Conservation (phyloP, 2,329 filamentous ascomycete species). For the Penicillium sp. region DNA sequence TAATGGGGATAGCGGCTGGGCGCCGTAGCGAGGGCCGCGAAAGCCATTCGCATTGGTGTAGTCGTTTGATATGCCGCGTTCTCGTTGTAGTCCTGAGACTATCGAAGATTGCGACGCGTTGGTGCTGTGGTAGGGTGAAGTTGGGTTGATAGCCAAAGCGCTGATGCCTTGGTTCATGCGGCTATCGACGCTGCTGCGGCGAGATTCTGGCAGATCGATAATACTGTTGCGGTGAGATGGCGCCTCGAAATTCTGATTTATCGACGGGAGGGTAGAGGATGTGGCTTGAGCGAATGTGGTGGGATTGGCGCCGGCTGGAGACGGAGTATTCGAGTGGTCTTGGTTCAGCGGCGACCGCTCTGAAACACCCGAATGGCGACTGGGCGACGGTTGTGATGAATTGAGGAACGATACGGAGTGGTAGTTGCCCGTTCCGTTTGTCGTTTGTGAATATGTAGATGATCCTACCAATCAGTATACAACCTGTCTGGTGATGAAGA, state of each 20-base stretch:
- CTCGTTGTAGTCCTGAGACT: slow-evolving; percentile 40
- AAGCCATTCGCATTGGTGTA: slow-evolving; percentile 32
- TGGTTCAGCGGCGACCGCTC: slow-evolving; percentile 41
- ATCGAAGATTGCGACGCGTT: slow-evolving; percentile 45
- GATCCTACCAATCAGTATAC: slow-evolving; percentile 37
- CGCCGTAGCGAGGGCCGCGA: slow-evolving; percentile 39
- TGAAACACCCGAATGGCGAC: slow-evolving; percentile 32
- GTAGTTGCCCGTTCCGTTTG: slow-evolving; percentile 42
- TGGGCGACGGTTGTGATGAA: slow-evolving; percentile 44
- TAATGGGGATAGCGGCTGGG: slow-evolving; percentile 39
- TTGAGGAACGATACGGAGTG: slow-evolving; percentile 41
- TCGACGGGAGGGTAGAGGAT: slow-evolving; percentile 50
- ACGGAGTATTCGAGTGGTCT: slow-evolving; percentile 36
- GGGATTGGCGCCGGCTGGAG: slow-evolving; percentile 36
- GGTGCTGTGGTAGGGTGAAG: slow-evolving; percentile 46
- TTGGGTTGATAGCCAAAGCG: slow-evolving; percentile 43
- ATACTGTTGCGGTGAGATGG: slow-evolving; percentile 42
- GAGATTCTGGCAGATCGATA: slow-evolving; percentile 42
- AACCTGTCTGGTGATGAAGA: slow-evolving; percentile 10
- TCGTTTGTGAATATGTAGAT: slow-evolving; percentile 47
- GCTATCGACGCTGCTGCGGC: slow-evolving; percentile 48
- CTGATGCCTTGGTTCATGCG: slow-evolving; percentile 48
- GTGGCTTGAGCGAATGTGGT: slow-evolving; percentile 35
- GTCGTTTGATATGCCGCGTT: slow-evolving; percentile 40
- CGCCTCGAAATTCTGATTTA: slow-evolving; percentile 57